A percentile compares a stretch with the other conserved stretches of the same genome.
These are phyloP conservation scores for Curvularia spicifera DNA, from an alignment of 2,329 filamentous ascomycete species.

Conservation along the genomic window DNA sequence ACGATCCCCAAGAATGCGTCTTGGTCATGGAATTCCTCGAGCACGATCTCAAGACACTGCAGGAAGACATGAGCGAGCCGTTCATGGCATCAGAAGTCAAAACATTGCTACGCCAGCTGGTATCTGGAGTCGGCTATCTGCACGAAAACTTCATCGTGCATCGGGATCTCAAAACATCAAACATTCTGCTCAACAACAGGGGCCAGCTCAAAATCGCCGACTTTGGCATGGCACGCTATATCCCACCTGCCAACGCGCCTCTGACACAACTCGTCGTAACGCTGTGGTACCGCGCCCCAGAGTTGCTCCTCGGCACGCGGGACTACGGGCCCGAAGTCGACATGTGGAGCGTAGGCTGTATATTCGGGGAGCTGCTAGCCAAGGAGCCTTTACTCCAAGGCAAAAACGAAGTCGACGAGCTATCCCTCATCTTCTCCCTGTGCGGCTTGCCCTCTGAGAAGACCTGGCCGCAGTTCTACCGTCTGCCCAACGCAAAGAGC, in stretches of 20 bases:
- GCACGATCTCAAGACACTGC: constrained; percentile 92
- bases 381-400: constrained; percentile 85
- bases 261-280: constrained; percentile 95
- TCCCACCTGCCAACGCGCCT: constrained; percentile 70
- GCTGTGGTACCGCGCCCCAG: constrained; percentile 93
- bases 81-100: constrained; percentile 94
- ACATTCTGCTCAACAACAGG: constrained; percentile 89
- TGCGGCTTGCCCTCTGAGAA: constrained; percentile 85
- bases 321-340: constrained; percentile 80
- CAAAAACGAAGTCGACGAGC: constrained; percentile 89
- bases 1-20: constrained; percentile 72
- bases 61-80: constrained; percentile 92
- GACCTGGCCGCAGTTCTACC: constrained; percentile 84
- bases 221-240: constrained; percentile 96
- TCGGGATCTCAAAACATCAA: constrained; percentile 49
- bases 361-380: constrained; percentile 88
- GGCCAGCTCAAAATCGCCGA: constrained; percentile 95
- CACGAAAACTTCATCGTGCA: constrained; percentile 85
- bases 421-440: constrained; percentile 81
- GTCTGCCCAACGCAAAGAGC: constrained; percentile 83
- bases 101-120: constrained; percentile 83
- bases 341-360: constrained; percentile 96
- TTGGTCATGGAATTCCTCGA: constrained; percentile 97
- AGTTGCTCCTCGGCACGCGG: constrained; percentile 81
- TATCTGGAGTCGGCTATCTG: constrained; percentile 80